Evolutionary conservation across 2,329 filamentous ascomycete genomes (phyloP).

Genomic region (Metarhizium robertsii): DNA sequence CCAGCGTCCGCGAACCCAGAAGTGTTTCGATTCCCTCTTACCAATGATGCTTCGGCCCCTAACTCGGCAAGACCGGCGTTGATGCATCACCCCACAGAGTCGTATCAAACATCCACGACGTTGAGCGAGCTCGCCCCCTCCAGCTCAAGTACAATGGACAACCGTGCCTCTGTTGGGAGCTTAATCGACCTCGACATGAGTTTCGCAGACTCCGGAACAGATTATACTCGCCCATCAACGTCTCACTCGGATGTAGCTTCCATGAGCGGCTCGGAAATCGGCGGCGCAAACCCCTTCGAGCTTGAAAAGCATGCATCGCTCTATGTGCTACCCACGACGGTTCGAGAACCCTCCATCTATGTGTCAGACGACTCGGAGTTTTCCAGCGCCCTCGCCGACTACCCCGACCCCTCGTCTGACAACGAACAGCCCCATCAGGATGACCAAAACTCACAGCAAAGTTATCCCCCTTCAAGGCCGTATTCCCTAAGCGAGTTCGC

Average conservation of each 20-base stretch:
- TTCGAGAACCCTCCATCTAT: slow-evolving; percentile 50
- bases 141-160: slow-evolving; percentile 21
- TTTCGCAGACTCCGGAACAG: slow-evolving; percentile 39
- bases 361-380: slow-evolving; percentile 49
- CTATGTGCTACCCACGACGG: slow-evolving; percentile 31
- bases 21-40: slow-evolving; percentile 40
- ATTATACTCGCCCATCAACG: slow-evolving; percentile 46
- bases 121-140: slow-evolving; percentile 32
- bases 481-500: slow-evolving; percentile 32
- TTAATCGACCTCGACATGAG: slow-evolving; percentile 48
- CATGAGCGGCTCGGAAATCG: slow-evolving; percentile 45
- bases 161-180: slow-evolving; percentile 34
- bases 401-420: slow-evolving; percentile 9
- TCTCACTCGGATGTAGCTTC: slow-evolving; percentile 50
- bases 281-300: slow-evolving; percentile 49
- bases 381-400: slow-evolving; percentile 25
- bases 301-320: slow-evolving; percentile 53
- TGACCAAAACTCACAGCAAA: slow-evolving; percentile 6
- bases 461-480: slow-evolving; percentile 15
- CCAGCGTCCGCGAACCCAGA: slow-evolving; percentile 45
- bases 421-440: slow-evolving; percentile 9
- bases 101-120: slow-evolving; percentile 30
- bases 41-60: slow-evolving; percentile 20
- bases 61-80: slow-evolving; percentile 31
- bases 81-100: slow-evolving; percentile 43